Base-by-base conservation (phyloP, 2,329 filamentous ascomycete genomes). In the Lomentospora prolificans region DNA sequence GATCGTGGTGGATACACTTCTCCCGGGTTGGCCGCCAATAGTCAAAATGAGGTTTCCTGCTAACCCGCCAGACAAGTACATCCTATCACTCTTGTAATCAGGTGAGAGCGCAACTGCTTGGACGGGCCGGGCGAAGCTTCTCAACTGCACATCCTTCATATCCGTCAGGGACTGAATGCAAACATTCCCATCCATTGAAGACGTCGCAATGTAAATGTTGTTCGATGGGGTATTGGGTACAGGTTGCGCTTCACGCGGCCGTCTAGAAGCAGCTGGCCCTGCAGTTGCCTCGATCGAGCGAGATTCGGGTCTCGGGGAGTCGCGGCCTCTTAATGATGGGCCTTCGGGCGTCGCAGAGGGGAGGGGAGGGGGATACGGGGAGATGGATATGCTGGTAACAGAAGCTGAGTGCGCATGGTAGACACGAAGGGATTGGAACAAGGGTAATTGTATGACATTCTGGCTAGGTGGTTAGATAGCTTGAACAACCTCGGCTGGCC, bases 381-480 rank as follows among this genome's bases (percentile, higher is more conserved):
- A 97, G 61, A 96, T 85, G 3, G 94, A 96, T 55, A 97, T 81
- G 52, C 83, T 84, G 0, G 92, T 96, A 46, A 97, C 85, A 17
- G 90, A 96, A 44, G 94, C 92, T 8, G 89, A 87, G 66, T 99
- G 95, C 12, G 91, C 92, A 65, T 92, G 89, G 68, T 97, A 99
- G 58, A 88, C 86, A 64, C 90, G 85, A 41, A 99, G 70, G 3
- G 86, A 76, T 61, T 92, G 85, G 66, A 97, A 87, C 4, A 84
- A 81, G 1, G 94, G 91, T 17, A 97, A 71, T 60, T 89, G 86
- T 50, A 96, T 74, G 59, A 96, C 86, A 75, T 99, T 88, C 89
- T 94, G 63, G 25, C 57, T 39, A 33, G 54, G 27, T 33, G 55
- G 60, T 73, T 67, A 71, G 64, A 41, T 39, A 9, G 19, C 19